Conservation (phyloP, 2,329 filamentous ascomycete species). For the Fusarium sp. region DNA sequence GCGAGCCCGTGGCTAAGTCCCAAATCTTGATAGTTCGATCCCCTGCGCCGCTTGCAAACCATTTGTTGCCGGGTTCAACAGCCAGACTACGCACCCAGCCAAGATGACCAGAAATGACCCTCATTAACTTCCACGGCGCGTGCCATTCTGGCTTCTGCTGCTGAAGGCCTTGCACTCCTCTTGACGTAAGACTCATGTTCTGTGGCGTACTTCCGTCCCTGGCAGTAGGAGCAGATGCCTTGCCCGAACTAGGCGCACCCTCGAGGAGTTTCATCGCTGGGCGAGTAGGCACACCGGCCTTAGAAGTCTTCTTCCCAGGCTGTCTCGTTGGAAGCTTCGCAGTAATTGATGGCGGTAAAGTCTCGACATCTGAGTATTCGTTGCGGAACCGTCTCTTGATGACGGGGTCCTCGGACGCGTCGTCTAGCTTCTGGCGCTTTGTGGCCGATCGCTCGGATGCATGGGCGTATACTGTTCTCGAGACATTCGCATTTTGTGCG, state of each 20-base stretch:
- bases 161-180: slow-evolving; percentile 46
- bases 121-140: slow-evolving; percentile 97
- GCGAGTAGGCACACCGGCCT: slow-evolving; percentile 58
- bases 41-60: slow-evolving; percentile 95
- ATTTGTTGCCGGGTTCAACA: slow-evolving; percentile 95
- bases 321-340: slow-evolving; percentile 75
- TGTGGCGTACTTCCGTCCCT: slow-evolving; percentile 36
- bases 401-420: slow-evolving; percentile 48
- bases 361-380: slow-evolving; percentile 83
- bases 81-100: slow-evolving; percentile 93
- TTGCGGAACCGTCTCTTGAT: slow-evolving; percentile 65
- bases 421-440: slow-evolving; percentile 54
- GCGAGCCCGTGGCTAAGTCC: slow-evolving; percentile 89
- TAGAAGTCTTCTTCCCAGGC: slow-evolving; percentile 51
- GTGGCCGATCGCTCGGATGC: slow-evolving; percentile 37
- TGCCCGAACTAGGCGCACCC: slow-evolving; percentile 48
- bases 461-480: slow-evolving; percentile 48
- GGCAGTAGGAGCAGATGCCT: slow-evolving; percentile 44
- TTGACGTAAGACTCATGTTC: slow-evolving; percentile 48
- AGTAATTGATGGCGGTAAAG: slow-evolving; percentile 80
- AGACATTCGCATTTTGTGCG: slow-evolving; percentile 49
- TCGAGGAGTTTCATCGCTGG: slow-evolving; percentile 54
- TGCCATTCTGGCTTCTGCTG: slow-evolving; percentile 90
- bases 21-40: slow-evolving; percentile 99
- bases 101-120: slow-evolving; percentile 94